Conservation (phyloP, 257 asterid genomes). For the Penstemon barbatus region DNA sequence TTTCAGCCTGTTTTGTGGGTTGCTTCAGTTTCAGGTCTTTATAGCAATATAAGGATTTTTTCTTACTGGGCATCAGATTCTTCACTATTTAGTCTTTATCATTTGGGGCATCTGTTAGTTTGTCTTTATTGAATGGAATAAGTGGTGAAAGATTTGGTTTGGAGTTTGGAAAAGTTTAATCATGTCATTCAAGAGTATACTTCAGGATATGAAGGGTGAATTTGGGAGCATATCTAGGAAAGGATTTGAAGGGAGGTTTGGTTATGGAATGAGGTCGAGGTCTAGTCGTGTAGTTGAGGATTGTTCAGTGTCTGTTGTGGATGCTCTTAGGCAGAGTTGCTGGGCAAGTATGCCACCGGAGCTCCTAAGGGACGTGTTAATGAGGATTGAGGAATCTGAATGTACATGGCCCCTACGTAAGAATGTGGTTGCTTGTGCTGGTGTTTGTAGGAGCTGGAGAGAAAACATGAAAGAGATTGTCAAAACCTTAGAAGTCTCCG, state of each 20-base stretch:
- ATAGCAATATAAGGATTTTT: background rate
- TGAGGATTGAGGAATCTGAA: constrained; percentile 80
- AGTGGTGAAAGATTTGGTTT: constrained; percentile 7
- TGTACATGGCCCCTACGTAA: constrained; percentile 68
- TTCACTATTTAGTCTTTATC: constrained; percentile 11
- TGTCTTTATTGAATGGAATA: background rate
- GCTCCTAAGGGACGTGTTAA: constrained; percentile 85
- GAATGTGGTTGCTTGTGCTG: constrained; percentile 91
- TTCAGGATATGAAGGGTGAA: constrained; percentile 60
- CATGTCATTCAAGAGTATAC: constrained; percentile 53
- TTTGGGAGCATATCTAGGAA: constrained; percentile 53
- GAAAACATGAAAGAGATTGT: constrained; percentile 81
- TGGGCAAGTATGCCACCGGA: constrained; percentile 96
- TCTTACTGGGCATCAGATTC: constrained; percentile 10
- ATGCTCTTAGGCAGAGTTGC: constrained; percentile 87
- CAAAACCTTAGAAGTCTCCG: constrained; percentile 58
- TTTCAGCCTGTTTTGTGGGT: constrained; percentile 24
- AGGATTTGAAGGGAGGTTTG: constrained; percentile 46
- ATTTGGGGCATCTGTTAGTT: constrained; percentile 3
- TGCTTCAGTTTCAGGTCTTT: constrained; percentile 12
- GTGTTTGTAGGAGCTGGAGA: constrained; percentile 97
- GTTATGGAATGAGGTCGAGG: constrained; percentile 52
- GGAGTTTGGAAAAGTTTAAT: constrained; percentile 17
- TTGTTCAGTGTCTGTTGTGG: constrained; percentile 41
- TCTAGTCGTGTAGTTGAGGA: constrained; percentile 60